phyloP scores from a whole-genome alignment of 2,329 filamentous ascomycete genomes.

The Xylariaceae sp. region DNA sequence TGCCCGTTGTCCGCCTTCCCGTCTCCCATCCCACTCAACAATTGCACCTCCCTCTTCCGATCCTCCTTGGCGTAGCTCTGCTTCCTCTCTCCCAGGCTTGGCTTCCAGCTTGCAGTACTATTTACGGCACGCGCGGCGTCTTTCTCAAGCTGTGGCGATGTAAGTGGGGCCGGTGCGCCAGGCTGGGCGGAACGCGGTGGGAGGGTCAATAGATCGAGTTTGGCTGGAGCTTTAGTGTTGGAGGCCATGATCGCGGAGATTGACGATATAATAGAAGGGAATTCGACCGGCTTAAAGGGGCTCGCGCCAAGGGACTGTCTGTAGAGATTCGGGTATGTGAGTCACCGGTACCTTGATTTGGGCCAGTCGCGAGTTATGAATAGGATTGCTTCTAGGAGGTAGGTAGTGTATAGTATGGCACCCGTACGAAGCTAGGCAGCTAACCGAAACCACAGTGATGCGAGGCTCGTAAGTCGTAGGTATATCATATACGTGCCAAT shows the following conservation, averaged over 20 bases:
- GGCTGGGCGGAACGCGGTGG: constrained; percentile 5
- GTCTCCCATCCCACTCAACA: constrained; percentile 23
- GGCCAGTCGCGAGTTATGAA: no score
- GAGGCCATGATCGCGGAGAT: background rate
- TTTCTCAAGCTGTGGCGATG: constrained; percentile 25
- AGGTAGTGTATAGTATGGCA: no score
- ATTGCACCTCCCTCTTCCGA: constrained; percentile 47
- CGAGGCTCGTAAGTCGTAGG: no score
- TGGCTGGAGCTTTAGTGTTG: background rate
- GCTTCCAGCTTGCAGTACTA: constrained; percentile 41
- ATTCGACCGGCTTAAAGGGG: background rate
- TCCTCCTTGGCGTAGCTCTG: constrained; percentile 53
- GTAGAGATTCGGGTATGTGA: no score
- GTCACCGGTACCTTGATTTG: no score
- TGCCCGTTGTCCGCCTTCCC: no score
- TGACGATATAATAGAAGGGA: background rate
- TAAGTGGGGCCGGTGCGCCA: constrained; percentile 17
- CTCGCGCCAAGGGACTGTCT: no score
- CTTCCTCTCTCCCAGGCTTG: constrained; percentile 36
- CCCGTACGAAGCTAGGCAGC: no score
- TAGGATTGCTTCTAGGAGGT: no score
- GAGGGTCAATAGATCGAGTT: constrained; percentile 7
- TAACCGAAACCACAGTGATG: no score
- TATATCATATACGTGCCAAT: no score
- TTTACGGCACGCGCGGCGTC: constrained; percentile 33